A percentile compares a stretch with the other conserved stretches of the same genome.
Conservation (phyloP, 495 filamentous ascomycete genomes). For the Cladorrhinum samala region DNA sequence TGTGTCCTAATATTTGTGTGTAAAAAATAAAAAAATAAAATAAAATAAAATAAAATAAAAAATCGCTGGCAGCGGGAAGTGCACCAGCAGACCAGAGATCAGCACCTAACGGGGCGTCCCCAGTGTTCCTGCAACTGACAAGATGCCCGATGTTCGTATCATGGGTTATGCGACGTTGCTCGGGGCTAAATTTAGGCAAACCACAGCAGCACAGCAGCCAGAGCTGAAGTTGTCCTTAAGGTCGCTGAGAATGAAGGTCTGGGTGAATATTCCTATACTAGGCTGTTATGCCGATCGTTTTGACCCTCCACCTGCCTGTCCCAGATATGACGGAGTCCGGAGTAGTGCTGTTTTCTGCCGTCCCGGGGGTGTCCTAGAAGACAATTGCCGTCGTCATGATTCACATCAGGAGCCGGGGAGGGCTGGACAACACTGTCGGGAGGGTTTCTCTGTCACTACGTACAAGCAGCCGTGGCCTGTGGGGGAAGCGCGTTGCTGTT, state of each 20-base stretch:
- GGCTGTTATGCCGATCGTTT: conserved; percentile 17
- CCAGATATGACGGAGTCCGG: conserved; percentile 7
- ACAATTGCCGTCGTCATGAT: background rate
- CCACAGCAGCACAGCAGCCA: conserved; percentile 13
- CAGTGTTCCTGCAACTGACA: conserved; percentile 1
- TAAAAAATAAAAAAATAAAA: no score
- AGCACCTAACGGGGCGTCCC: background rate
- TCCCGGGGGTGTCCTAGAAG: background rate
- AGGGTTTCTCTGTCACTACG: no score
- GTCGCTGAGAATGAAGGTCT: conserved; percentile 5
- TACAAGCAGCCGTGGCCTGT: no score
- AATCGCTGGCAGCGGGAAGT: background rate
- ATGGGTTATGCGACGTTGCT: conserved; percentile 30
- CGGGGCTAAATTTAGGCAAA: conserved; percentile 26
- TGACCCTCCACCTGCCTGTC: conserved; percentile 9
- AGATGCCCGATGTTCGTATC: conserved; percentile 1
- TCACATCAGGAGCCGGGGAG: background rate
- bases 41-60: background rate
- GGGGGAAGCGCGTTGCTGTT: background rate
- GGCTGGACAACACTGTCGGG: background rate
- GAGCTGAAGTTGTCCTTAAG: conserved; percentile 9
- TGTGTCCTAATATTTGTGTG: no score
- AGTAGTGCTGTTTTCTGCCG: background rate
- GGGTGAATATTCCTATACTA: no score
- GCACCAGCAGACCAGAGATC: no score